Evolutionary conservation across 805 yeast genomes (phyloP).

Genomic region (Pichia membranifaciens): DNA sequence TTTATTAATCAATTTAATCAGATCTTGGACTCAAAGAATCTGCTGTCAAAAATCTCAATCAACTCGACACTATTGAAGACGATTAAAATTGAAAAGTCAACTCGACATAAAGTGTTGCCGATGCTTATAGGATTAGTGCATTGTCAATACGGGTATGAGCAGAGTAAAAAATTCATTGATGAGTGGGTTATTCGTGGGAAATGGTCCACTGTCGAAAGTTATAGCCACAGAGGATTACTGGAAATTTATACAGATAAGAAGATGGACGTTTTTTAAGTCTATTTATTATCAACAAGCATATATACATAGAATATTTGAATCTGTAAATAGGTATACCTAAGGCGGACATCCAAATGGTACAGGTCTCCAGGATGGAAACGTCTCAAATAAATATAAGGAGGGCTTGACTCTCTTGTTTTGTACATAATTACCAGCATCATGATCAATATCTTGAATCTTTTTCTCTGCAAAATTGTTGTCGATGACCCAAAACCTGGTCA

Average conservation of each 20-base stretch:
- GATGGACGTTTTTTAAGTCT: slow-evolving; percentile 2
- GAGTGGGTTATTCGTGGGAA: slow-evolving; percentile 27
- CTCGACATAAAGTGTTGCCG: slow-evolving; percentile 20
- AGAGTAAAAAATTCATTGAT: slow-evolving; percentile 20
- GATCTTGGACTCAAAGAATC: slow-evolving; percentile 9
- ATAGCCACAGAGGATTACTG: slow-evolving; percentile 25
- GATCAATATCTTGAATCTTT: slow-evolving; percentile 4
- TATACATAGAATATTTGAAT: background rate
- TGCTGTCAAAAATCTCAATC: slow-evolving; percentile 1
- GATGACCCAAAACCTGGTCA: slow-evolving; percentile 22
- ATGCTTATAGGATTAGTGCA: slow-evolving; percentile 25
- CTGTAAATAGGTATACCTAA: background rate
- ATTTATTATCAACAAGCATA: background rate
- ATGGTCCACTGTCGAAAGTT: slow-evolving; percentile 11
- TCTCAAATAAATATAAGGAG: slow-evolving; percentile 25
- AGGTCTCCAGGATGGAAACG: slow-evolving; percentile 41
- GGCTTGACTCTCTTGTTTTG: slow-evolving; percentile 10
- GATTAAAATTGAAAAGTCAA: slow-evolving; percentile 18
- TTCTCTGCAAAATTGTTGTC: slow-evolving; percentile 5
- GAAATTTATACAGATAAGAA: slow-evolving; percentile 18
- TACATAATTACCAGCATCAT: background rate
- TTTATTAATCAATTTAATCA: slow-evolving; percentile 23
- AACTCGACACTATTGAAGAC: background rate
- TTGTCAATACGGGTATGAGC: slow-evolving; percentile 20
- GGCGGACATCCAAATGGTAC: slow-evolving; percentile 46